Percentiles rank a stretch among this genome's conserved stretches.
Conservation (phyloP, 306 rosid genomes). For the Aeschynomene evenia region DNA sequence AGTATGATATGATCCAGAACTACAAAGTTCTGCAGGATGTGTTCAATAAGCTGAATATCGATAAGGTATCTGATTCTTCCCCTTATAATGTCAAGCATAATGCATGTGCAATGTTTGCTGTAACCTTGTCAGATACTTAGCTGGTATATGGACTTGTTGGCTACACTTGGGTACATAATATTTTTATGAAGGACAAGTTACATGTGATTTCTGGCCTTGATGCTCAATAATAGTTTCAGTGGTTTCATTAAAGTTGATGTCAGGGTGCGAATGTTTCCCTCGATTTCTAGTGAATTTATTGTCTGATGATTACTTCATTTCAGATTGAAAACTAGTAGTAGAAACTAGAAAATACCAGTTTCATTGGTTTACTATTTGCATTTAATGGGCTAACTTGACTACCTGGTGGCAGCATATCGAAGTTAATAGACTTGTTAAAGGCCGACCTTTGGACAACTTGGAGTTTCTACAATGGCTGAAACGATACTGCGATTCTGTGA, state of each 20-base stretch:
- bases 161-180: background rate
- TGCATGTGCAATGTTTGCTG: background rate
- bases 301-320: background rate
- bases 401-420: slow-evolving; percentile 70
- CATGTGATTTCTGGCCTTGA: background rate
- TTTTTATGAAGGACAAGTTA: slow-evolving; percentile 20
- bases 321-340: background rate
- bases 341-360: slow-evolving; percentile 4
- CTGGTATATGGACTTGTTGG: too few species aligned
- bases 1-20: slow-evolving; percentile 96
- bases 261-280: background rate
- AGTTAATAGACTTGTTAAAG: slow-evolving; percentile 94
- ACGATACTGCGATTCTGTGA: slow-evolving; percentile 89
- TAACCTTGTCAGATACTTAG: too few species aligned
- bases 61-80: slow-evolving; percentile 53
- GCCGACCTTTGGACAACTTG: slow-evolving; percentile 94
- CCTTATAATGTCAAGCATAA: background rate
- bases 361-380: background rate
- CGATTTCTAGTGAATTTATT: slow-evolving; percentile 12
- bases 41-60: slow-evolving; percentile 82
- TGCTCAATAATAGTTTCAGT: background rate
- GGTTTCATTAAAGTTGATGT: slow-evolving; percentile 15
- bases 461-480: slow-evolving; percentile 98
- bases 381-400: slow-evolving; percentile 17
- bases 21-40: slow-evolving; percentile 93